Percentiles rank a stretch among this genome's conserved stretches.
Conservation (phyloP, 768 basidiomycete genomes). For the Termitomyces sp. region DNA sequence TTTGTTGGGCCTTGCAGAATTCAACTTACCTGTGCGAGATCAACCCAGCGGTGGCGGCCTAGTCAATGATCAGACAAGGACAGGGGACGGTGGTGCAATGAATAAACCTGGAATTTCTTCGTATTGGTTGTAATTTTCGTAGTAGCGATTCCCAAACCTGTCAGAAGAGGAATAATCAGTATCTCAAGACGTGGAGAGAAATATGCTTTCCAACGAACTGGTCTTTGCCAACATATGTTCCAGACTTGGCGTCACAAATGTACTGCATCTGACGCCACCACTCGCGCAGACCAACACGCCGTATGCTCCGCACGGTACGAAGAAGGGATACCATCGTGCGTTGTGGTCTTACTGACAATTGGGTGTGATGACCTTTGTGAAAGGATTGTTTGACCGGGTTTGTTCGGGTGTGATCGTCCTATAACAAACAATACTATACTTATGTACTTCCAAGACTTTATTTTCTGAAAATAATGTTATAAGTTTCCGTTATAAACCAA, state of each 20-base stretch:
- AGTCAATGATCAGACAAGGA: constrained; percentile 7
- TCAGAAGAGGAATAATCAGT: constrained; percentile 2
- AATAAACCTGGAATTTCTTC: constrained; percentile 83
- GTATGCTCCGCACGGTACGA: constrained; percentile 72
- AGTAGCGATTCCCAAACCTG: constrained; percentile 94
- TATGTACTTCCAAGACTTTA: no score
- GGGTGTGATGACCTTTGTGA: not conserved
- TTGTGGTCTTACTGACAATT: not conserved
- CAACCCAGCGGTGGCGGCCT: constrained; percentile 98
- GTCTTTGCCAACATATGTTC: constrained; percentile 69
- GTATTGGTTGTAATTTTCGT: constrained; percentile 81
- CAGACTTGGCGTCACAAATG: constrained; percentile 91
- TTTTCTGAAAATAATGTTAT: no score
- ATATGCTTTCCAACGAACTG: constrained; percentile 50
- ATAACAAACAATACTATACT: no score
- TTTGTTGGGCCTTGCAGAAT: not conserved
- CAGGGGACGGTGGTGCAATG: not conserved
- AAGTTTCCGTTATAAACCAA: not conserved
- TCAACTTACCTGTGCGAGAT: constrained; percentile 71
- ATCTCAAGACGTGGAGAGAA: not conserved
- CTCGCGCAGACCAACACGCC: constrained; percentile 70
- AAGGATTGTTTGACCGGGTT: constrained; percentile 25
- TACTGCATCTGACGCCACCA: constrained; percentile 93
- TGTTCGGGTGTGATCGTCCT: constrained; percentile 16
- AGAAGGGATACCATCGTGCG: constrained; percentile 60